phyloP scores from a whole-genome alignment of 495 filamentous ascomycete species.

The Aspergillus ellipticus region DNA sequence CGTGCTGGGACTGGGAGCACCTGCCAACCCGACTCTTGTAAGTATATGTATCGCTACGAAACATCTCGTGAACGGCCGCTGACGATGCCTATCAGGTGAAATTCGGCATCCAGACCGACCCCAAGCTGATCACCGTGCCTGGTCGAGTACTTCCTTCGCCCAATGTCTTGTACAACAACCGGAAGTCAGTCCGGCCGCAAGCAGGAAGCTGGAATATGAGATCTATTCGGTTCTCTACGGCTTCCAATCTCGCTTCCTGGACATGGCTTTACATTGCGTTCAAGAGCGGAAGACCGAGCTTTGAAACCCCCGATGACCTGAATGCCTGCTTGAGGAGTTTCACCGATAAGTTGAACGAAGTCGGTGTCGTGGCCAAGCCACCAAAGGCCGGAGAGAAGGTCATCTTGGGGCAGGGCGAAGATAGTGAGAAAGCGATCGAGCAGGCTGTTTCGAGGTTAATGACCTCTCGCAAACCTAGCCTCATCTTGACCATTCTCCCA shows the following conservation, averaged over 20 bases:
- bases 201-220: slow-evolving; percentile 57
- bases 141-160: slow-evolving; percentile 61
- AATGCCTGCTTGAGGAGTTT: slow-evolving; percentile 13
- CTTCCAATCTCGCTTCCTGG: slow-evolving; percentile 36
- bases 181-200: slow-evolving; percentile 22
- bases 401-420: slow-evolving; percentile 7
- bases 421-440: slow-evolving; percentile 22
- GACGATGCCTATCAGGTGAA: slow-evolving; percentile 24
- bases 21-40: slow-evolving; percentile 12
- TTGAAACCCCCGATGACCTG: slow-evolving; percentile 9
- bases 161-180: slow-evolving; percentile 43
- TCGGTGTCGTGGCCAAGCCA: slow-evolving; percentile 24
- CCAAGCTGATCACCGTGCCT: slow-evolving; percentile 58
- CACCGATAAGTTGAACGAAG: slow-evolving; percentile 19
- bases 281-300: neutral
- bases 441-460: slow-evolving; percentile 29
- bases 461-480: slow-evolving; percentile 25
- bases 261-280: slow-evolving; percentile 25
- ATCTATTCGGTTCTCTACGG: slow-evolving; percentile 38
- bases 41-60: slow-evolving; percentile 26
- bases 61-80: slow-evolving; percentile 1
- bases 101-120: slow-evolving; percentile 55
- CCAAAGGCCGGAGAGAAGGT: slow-evolving; percentile 18
- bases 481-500: slow-evolving; percentile 65
- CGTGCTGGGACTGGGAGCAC: slow-evolving; percentile 39